phyloP scores from a whole-genome alignment of 1,284 basidiomycete genomes.

The Sporisorium exsertum region DNA sequence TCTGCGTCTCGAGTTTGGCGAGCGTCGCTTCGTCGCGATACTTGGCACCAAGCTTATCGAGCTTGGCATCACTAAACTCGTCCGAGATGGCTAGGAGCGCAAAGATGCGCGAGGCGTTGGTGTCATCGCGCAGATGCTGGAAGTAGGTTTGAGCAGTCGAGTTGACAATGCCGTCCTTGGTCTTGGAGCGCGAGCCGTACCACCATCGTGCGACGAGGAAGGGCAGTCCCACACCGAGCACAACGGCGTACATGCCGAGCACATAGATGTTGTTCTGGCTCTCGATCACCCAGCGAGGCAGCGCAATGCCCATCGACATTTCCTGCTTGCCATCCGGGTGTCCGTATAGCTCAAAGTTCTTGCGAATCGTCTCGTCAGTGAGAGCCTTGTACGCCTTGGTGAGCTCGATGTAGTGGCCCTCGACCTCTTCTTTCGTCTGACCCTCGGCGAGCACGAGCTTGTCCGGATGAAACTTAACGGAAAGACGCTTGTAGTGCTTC shows the following conservation, averaged over 20 bases:
- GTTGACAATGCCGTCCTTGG: constrained; percentile 90
- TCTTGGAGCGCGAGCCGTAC: constrained; percentile 90
- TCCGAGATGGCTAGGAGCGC: constrained; percentile 80
- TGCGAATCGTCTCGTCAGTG: constrained; percentile 91
- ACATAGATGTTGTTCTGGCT: constrained; percentile 92
- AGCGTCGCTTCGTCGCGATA: constrained; percentile 55
- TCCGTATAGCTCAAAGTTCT: constrained; percentile 90
- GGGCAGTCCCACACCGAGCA: constrained; percentile 89
- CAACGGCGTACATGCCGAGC: constrained; percentile 84
- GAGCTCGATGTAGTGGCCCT: constrained; percentile 87
- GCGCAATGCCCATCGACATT: constrained; percentile 92
- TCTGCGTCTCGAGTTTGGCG: constrained; percentile 73
- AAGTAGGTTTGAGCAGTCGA: constrained; percentile 89
- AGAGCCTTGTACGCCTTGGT: constrained; percentile 99
- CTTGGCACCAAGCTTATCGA: constrained; percentile 65
- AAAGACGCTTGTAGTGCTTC: constrained; percentile 92
- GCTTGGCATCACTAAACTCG: constrained; percentile 75
- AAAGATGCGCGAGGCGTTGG: constrained; percentile 80
- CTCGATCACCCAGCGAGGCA: constrained; percentile 94
- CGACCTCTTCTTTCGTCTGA: constrained; percentile 88
- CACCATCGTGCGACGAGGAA: constrained; percentile 88
- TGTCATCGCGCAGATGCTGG: constrained; percentile 84
- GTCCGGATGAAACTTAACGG: constrained; percentile 81
- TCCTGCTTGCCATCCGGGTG: constrained; percentile 97
- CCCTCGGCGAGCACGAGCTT: constrained; percentile 86